Conservation (phyloP, 2,329 filamentous ascomycete species). For the Neonectria punicea region DNA sequence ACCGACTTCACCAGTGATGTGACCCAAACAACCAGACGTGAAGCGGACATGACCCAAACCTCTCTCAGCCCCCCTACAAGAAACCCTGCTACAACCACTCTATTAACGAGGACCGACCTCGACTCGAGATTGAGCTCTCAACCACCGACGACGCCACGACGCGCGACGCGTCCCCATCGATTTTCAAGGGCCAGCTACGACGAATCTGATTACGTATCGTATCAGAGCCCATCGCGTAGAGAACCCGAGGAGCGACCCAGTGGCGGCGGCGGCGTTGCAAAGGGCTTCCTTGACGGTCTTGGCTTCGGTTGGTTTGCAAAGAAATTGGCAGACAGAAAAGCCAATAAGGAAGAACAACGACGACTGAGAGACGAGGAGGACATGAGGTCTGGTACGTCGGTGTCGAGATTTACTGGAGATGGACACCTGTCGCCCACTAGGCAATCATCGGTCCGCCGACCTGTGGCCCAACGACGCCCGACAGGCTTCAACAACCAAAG, state of each 20-base stretch:
- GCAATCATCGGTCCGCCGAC: conserved; percentile 45
- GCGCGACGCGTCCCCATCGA: conserved; percentile 57
- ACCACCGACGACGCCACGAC: conserved; percentile 58
- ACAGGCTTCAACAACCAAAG: conserved; percentile 43
- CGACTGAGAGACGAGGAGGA: conserved; percentile 62
- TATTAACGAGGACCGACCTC: conserved; percentile 58
- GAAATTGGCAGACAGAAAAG: conserved; percentile 68
- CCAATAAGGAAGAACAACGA: conserved; percentile 60
- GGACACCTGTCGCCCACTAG: conserved; percentile 64
- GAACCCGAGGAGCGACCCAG: conserved; percentile 56
- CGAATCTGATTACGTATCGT: conserved; percentile 69
- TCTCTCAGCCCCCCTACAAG: conserved; percentile 61
- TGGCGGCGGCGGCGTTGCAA: conserved; percentile 62
- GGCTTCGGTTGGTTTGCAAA: conserved; percentile 76
- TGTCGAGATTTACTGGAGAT: conserved; percentile 76
- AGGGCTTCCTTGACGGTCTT: conserved; percentile 68
- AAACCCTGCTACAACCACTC: conserved; percentile 55
- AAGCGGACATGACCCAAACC: conserved; percentile 46
- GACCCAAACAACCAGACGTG: conserved; percentile 47
- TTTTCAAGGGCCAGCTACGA: conserved; percentile 58
- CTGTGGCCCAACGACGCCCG: conserved; percentile 44
- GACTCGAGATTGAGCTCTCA: conserved; percentile 50
- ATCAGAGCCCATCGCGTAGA: conserved; percentile 71
- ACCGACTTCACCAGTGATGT: conserved; percentile 65
- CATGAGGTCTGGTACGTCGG: conserved; percentile 66